Conservation (phyloP, 2,329 filamentous ascomycete genomes). For the Botrytis squamosa region DNA sequence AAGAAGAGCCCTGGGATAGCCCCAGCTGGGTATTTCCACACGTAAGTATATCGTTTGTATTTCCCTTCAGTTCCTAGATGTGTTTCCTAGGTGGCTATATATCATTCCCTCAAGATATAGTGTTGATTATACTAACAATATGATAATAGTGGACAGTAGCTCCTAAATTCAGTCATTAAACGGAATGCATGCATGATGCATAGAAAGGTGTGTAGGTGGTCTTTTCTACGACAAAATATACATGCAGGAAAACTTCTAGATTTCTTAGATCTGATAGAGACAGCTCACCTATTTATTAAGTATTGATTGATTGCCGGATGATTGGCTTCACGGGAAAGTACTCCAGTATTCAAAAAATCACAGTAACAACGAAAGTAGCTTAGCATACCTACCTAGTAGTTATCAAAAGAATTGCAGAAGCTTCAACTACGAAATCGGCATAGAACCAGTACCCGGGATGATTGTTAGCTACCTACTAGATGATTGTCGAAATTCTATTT, state of each 20-base stretch:
- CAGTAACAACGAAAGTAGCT: neutral
- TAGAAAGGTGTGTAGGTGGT: neutral
- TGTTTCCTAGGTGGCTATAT: neutral
- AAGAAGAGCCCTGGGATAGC: conserved; percentile 25
- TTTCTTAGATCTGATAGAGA: neutral
- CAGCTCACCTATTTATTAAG: neutral
- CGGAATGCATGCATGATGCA: neutral
- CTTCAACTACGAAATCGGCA: neutral
- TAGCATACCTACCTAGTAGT: neutral
- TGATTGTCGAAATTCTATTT: neutral
- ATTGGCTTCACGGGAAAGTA: neutral
- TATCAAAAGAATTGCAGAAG: neutral
- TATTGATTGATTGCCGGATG: no score
- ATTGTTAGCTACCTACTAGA: neutral
- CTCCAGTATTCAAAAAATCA: neutral
- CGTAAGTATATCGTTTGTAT: conserved; percentile 38
- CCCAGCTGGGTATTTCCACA: conserved; percentile 36
- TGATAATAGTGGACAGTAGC: conserved; percentile 11
- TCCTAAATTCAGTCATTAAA: neutral
- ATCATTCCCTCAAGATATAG: neutral
- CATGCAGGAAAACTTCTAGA: neutral
- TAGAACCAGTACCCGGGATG: neutral
- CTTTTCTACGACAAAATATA: neutral
- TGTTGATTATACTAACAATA: neutral
- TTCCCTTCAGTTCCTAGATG: neutral